A percentile compares a stretch with the other conserved stretches of the same genome.
Conservation (phyloP, 257 asterid genomes). For the Nicotiana sylvestris region DNA sequence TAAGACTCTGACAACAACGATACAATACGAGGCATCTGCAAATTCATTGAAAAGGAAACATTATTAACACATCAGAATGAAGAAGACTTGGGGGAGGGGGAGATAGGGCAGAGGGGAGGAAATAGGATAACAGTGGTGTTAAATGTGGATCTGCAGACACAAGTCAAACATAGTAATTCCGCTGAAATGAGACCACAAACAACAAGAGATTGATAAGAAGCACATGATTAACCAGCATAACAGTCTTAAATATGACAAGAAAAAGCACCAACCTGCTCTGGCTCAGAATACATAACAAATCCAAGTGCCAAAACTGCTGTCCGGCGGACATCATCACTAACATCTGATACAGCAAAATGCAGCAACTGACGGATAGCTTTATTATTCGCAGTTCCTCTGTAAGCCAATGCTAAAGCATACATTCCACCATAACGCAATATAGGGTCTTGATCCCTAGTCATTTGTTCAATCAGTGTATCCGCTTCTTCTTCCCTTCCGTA, state of each 20-base stretch:
- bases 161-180: not conserved
- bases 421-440: conserved; percentile 96
- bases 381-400: conserved; percentile 92
- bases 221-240: not conserved
- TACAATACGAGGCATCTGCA: conserved; percentile 90
- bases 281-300: conserved; percentile 84
- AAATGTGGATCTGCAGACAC: not conserved
- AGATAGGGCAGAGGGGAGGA: not conserved
- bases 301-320: conserved; percentile 99
- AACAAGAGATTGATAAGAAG: not conserved
- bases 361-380: conserved; percentile 93
- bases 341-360: conserved; percentile 98
- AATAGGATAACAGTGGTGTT: not conserved
- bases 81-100: not conserved
- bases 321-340: conserved; percentile 91
- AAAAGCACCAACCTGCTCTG: conserved; percentile 62
- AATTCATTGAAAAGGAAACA: conserved; percentile 13
- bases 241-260: not conserved
- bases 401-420: conserved; percentile 97
- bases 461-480: conserved; percentile 84
- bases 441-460: conserved; percentile 99
- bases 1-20: conserved; percentile 89
- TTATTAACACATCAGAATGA: not conserved
- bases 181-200: not conserved
- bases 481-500: conserved; percentile 99